Evolutionary conservation across 306 rosid genomes (phyloP), one percentile per base, ranked within the genome.

Genomic region (Vachellia pachyceras): DNA sequence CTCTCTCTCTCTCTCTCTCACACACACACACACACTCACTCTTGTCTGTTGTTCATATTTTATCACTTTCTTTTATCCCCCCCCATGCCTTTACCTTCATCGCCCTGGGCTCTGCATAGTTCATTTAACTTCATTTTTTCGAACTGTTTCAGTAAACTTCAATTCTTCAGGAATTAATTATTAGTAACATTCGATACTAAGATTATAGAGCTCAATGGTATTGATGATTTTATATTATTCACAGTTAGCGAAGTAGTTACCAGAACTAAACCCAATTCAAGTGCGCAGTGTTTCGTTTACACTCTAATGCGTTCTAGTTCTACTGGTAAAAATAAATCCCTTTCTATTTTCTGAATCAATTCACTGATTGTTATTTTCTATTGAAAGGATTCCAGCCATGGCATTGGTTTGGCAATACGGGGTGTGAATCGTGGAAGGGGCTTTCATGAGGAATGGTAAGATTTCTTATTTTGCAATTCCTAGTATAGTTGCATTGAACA

Each of bases 391-490:
- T 50, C 61, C 90, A 81, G 99, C 98, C 44, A 95, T 95, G 99
- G 91, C 87, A 73, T 90, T 93, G 96, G 98, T 95, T 81, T 95
- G 99, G 99, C 91, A 86, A 71, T 91, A 95, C 42, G 98, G 93
- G 7, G 96, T 79, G 82, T 86, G 77, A 92, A 65, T 82, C 98
- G 37, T 91, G 99, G 99, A 95, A 95, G 82, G 97, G 99, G 20
- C 98, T 95, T 41, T 86, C 99, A 58, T 95, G 98, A 98, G 99
- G 93, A 7, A 95, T 93, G 99, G 99, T 95, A 69, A 81, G 91
- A 83, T 60, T 25, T n/a, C 75, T 66, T 37, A 39, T 58, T 5
- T 72, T 7, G n/a, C 5, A 9, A 78, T 71, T 15, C 39, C 17
- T n/a, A n/a, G n/a, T n/a, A n/a, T n/a, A n/a, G n/a, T 33, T 72